A percentile compares a stretch with the other conserved stretches of the same genome.
These are phyloP conservation scores for Platanthera zijinensis DNA, from an alignment of 106 monocot species.

Conservation along the genomic window DNA sequence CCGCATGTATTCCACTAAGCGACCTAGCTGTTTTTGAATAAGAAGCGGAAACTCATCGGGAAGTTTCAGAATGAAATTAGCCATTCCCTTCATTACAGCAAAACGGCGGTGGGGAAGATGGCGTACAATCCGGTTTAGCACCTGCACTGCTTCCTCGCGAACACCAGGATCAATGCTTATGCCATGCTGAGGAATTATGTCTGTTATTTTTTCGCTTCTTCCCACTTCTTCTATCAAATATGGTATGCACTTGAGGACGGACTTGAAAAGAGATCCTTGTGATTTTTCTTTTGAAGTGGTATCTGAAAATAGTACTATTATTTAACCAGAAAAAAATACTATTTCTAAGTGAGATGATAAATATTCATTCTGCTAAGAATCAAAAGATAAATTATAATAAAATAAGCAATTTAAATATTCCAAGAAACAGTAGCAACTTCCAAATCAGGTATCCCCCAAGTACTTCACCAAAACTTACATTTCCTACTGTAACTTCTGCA, in stretches of 20 bases:
- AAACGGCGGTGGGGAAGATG: conserved; percentile 87
- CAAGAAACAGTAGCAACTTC: background rate
- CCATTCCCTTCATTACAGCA: conserved; percentile 95
- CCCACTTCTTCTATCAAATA: conserved; percentile 94
- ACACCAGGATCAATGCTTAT: conserved; percentile 99
- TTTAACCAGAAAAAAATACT: background rate
- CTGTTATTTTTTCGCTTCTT: conserved; percentile 89
- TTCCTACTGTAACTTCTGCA: background rate
- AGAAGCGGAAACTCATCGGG: conserved; percentile 98
- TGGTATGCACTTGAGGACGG: conserved; percentile 97
- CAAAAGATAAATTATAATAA: background rate
- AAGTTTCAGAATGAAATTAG: conserved; percentile 86
- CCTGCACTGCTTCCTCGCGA: conserved; percentile 95
- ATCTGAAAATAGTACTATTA: conserved; percentile 33
- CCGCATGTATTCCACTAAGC: conserved; percentile 85
- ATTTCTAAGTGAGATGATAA: background rate
- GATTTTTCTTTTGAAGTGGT: conserved; percentile 85
- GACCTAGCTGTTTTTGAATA: conserved; percentile 82
- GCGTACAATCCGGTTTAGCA: conserved; percentile 78
- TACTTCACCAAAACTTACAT: background rate
- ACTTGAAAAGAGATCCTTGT: conserved; percentile 80
- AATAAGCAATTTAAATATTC: background rate
- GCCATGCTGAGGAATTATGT: conserved; percentile 96
- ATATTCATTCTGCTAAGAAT: background rate
- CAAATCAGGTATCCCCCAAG: background rate